Evolutionary conservation across 805 yeast species (phyloP), one percentile per base, ranked within the genome.

Genomic region (Barnettozyma pratensis): DNA sequence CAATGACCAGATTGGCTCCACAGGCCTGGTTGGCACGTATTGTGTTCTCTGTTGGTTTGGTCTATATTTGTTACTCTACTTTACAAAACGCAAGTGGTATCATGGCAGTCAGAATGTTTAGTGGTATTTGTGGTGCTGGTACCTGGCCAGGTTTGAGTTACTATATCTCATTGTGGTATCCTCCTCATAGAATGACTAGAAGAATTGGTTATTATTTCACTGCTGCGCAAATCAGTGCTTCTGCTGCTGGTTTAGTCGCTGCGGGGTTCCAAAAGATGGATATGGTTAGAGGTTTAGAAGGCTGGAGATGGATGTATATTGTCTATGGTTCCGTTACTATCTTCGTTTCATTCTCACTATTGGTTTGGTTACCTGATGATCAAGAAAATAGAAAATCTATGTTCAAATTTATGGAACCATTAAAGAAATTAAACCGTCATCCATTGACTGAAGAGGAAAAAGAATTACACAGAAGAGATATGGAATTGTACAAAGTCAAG

Each of bases 61-160:
- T 86, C 1, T 87, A 85, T 59, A 63, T 86, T 1, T 89, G 95
- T 62, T 86, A 85, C 61, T 71, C 82, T 6, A 83, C 86, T 1
- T 68, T 87, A 49, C 51, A 61, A n/a, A 75, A 72, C 46, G 67
- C 76, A 4, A 59, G 74, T 7, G 92, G 92, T 5, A 69, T 88
- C 31, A 79, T 81, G 49, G 95, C 90, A 2, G 65, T 81, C 39
- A 73, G 95, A 54, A 80, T 87, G 50, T 73, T 88, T 49, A 76
- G 85, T 30, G 96, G 96, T 42, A 55, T 84, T 48, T 85, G 83
- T 49, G 87, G 87, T 45, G 94, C 96, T 9, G 96, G 96, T 39
- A 80, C 87, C 4, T 87, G 96, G 96, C 96, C 96, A 1, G 96
- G 95, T 8, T 73, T 88, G 84, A 80, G 89, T 26, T 88, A 87